These are phyloP conservation scores for Isatis tinctoria DNA, from an alignment of 345 rosid genomes.

Conservation along the genomic window DNA sequence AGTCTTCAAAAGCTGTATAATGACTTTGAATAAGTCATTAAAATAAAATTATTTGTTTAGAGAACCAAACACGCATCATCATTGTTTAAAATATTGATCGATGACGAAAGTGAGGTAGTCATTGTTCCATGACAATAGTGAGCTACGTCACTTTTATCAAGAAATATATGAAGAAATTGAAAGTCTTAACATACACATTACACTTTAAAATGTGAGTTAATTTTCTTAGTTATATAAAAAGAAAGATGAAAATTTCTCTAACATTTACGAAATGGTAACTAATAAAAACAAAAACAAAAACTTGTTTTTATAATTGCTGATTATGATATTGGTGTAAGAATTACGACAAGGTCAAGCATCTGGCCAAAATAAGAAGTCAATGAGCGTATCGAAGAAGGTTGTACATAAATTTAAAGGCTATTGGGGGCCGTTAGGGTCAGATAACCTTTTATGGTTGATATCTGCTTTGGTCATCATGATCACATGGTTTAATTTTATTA, in stretches of 20 bases:
- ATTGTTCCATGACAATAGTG: background rate
- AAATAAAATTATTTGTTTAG: background rate
- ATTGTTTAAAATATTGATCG: background rate
- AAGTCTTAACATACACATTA: background rate
- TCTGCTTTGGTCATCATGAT: background rate
- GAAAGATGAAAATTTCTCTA: background rate
- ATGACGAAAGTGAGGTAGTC: background rate
- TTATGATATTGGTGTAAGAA: background rate
- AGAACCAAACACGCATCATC: conserved; percentile 8
- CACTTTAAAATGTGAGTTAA: background rate
- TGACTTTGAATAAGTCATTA: conserved; percentile 30
- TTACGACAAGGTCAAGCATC: background rate
- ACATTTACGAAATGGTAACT: background rate
- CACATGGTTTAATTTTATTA: background rate
- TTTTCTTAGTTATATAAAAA: background rate
- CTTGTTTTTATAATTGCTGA: background rate
- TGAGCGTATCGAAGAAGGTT: background rate
- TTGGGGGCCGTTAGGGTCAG: background rate
- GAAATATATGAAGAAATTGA: background rate
- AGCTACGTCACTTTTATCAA: background rate
- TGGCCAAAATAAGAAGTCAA: conserved; percentile 2
- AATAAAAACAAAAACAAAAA: background rate
- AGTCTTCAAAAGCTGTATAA: conserved; percentile 14
- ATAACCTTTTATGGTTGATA: background rate
- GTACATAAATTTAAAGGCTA: background rate